These are phyloP conservation scores for Eimeria sp. DNA, from an alignment of 169 alveolate species.

Conservation along the genomic window DNA sequence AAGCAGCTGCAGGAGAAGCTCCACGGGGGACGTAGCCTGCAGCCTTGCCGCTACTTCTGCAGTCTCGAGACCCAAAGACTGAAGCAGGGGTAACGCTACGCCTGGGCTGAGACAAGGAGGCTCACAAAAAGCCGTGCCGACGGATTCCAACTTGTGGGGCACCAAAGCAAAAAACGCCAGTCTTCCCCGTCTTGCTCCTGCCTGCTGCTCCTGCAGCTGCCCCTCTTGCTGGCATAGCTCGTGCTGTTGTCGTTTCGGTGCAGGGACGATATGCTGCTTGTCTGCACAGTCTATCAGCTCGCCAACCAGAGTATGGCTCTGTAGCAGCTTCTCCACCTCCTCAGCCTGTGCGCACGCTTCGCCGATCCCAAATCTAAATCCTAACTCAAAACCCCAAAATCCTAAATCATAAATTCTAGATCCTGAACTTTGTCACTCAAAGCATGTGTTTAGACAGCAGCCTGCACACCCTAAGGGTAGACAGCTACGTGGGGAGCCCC, in stretches of 20 bases:
- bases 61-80: constrained; percentile 61
- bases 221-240: not conserved
- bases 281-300: constrained; percentile 71
- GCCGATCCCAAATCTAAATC: not conserved
- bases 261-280: constrained; percentile 69
- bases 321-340: constrained; percentile 52
- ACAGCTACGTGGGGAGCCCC: not conserved
- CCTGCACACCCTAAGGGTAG: not conserved
- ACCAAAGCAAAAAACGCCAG: constrained; percentile 39
- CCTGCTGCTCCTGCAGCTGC: not conserved
- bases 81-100: constrained; percentile 58
- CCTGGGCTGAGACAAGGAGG: constrained; percentile 68
- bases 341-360: constrained; percentile 49
- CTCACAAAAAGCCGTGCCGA: not conserved
- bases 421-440: no score
- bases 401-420: constrained; percentile 1
- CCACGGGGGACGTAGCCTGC: constrained; percentile 32
- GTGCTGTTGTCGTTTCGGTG: not conserved
- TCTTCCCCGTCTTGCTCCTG: not conserved
- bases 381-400: not conserved
- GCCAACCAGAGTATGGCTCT: constrained; percentile 76
- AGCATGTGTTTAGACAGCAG: not conserved
- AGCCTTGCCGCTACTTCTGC: constrained; percentile 25
- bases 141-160: constrained; percentile 1
- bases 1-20: constrained; percentile 52